Conservation (phyloP, 257 asterid genomes). For the Solanum sejunctum region DNA sequence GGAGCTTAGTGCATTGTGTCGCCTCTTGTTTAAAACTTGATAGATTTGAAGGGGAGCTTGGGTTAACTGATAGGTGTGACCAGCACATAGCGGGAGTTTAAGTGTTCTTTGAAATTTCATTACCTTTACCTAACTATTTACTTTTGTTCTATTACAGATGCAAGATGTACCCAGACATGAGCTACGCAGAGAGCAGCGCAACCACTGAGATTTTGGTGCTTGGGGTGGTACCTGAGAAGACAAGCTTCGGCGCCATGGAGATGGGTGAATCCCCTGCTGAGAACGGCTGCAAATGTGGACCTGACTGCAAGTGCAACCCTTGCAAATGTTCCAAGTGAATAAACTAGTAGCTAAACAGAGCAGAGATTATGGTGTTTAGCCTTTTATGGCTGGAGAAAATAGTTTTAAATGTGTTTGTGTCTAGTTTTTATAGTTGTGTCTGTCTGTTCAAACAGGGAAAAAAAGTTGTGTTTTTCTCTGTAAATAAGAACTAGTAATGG, state of each 20-base stretch:
- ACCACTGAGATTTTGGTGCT: constrained; percentile 31
- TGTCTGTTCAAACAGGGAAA: background rate
- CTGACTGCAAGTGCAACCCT: constrained; percentile 72
- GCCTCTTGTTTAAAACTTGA: too few species aligned
- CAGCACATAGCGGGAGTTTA: too few species aligned
- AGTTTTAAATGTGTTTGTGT: background rate
- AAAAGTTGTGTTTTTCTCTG: background rate
- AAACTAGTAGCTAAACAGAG: background rate
- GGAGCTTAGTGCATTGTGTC: too few species aligned
- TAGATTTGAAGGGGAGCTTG: too few species aligned
- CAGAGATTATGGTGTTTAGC: constrained; percentile 16
- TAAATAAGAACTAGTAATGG: background rate
- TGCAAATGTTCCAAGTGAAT: constrained; percentile 72
- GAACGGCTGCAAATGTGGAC: constrained; percentile 87
- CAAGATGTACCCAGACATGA: constrained; percentile 57
- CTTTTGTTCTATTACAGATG: constrained; percentile 13
- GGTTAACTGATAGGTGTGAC: too few species aligned
- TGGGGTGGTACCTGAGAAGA: constrained; percentile 57
- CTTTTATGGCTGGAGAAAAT: background rate
- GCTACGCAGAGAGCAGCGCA: constrained; percentile 35
- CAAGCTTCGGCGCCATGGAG: background rate
- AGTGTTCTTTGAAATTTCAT: too few species aligned
- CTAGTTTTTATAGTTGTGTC: background rate
- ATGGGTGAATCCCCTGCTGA: constrained; percentile 30
- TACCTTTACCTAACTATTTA: too few species aligned